These are phyloP conservation scores for Podospora pseudopauciseta DNA, from an alignment of 495 filamentous ascomycete genomes.

Conservation along the genomic window DNA sequence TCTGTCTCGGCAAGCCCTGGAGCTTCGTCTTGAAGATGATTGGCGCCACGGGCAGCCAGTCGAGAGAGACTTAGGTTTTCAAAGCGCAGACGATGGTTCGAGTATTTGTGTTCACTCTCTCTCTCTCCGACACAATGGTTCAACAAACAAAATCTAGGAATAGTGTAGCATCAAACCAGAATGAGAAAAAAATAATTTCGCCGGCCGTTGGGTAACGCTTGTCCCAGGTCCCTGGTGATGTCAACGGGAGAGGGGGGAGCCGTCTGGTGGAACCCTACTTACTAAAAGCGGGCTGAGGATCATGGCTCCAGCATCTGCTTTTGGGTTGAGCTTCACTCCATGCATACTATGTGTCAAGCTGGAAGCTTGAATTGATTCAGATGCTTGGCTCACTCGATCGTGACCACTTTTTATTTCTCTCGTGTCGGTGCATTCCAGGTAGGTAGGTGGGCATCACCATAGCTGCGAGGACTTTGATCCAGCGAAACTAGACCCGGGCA, in stretches of 20 bases:
- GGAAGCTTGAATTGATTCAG: not conserved
- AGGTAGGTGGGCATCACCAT: no score
- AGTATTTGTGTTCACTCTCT: not conserved
- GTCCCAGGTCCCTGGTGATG: not conserved
- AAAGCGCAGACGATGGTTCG: not conserved
- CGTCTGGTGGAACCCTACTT: not conserved
- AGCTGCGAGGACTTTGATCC: no score
- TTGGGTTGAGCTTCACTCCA: not conserved
- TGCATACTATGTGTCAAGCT: not conserved
- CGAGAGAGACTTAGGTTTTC: not conserved
- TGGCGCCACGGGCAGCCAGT: conserved; percentile 4
- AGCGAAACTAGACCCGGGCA: no score
- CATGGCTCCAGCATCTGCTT: not conserved
- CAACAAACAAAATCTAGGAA: not conserved
- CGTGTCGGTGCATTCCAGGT: no score
- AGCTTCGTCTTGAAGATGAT: not conserved
- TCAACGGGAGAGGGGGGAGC: not conserved
- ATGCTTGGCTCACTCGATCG: not conserved
- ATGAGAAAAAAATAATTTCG: not conserved
- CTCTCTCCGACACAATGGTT: not conserved
- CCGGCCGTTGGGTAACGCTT: not conserved
- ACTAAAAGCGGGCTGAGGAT: not conserved
- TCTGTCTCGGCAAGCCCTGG: not conserved
- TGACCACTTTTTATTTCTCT: not conserved
- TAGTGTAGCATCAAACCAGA: not conserved